Percentiles rank a stretch among this genome's conserved stretches.
phyloP scores from a whole-genome alignment of 176 grass and related monocot genomes.

The Hsuehochloa calcarea region DNA sequence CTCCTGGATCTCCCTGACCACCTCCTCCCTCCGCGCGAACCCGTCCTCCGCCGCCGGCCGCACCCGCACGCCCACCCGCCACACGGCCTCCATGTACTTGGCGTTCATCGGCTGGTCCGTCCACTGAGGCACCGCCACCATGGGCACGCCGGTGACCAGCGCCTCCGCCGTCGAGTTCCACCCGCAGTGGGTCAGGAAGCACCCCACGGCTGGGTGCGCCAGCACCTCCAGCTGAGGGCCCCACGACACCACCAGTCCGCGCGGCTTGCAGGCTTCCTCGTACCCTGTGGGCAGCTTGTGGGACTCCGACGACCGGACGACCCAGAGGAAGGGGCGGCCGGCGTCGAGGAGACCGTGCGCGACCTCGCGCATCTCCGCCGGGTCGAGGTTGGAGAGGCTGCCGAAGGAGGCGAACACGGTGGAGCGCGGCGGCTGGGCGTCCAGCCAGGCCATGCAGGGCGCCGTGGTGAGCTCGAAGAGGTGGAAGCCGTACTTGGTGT shows the following conservation, averaged over 20 bases:
- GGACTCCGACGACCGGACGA: background rate
- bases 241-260: background rate
- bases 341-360: background rate
- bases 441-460: constrained; percentile 36
- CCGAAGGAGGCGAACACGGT: constrained; percentile 66
- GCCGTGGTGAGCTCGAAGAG: background rate
- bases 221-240: constrained; percentile 64
- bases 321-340: constrained; percentile 57
- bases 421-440: background rate
- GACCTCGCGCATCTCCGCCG: background rate
- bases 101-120: constrained; percentile 87
- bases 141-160: constrained; percentile 36
- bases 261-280: background rate
- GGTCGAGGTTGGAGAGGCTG: constrained; percentile 32
- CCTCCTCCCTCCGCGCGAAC: constrained; percentile 41
- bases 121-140: constrained; percentile 63
- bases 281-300: too few species aligned
- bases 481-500: constrained; percentile 13
- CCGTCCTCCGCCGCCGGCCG: constrained; percentile 17
- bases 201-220: constrained; percentile 43
- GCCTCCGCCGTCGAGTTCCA: constrained; percentile 83
- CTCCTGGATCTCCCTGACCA: constrained; percentile 5
- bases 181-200: constrained; percentile 82
- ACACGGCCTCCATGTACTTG: constrained; percentile 69
- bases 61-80: constrained; percentile 54